These are phyloP conservation scores for Microcos paniculata DNA, from an alignment of 345 rosid genomes.

Conservation along the genomic window DNA sequence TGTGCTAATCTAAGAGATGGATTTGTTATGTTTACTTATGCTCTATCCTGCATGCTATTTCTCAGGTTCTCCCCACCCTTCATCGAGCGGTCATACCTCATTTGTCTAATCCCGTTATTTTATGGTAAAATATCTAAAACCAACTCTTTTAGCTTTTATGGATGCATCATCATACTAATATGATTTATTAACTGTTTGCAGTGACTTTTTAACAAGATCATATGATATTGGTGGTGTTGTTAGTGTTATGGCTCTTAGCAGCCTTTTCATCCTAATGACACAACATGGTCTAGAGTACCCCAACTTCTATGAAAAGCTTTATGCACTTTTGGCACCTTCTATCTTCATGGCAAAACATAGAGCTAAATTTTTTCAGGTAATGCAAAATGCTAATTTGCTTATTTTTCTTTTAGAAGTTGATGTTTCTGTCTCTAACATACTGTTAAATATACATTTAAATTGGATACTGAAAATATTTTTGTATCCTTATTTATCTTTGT, in stretches of 20 bases:
- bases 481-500: background rate
- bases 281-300: slow-evolving; percentile 88
- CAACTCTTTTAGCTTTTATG: slow-evolving; percentile 6
- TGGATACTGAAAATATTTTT: background rate
- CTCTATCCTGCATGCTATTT: slow-evolving; percentile 27
- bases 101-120: slow-evolving; percentile 71
- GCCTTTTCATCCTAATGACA: slow-evolving; percentile 91
- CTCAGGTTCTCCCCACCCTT: slow-evolving; percentile 74
- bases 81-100: slow-evolving; percentile 78
- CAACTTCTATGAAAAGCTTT: slow-evolving; percentile 82
- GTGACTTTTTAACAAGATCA: slow-evolving; percentile 90
- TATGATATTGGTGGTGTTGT: slow-evolving; percentile 95
- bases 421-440: background rate
- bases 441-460: background rate
- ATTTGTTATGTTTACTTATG: background rate
- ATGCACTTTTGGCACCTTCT: slow-evolving; percentile 74
- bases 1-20: background rate
- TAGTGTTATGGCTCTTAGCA: slow-evolving; percentile 93
- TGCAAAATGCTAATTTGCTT: background rate
- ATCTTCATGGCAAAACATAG: slow-evolving; percentile 88
- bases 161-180: background rate
- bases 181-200: slow-evolving; percentile 37
- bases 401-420: background rate
- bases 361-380: slow-evolving; percentile 89
- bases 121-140: slow-evolving; percentile 47